Evolutionary conservation across 1,284 basidiomycete genomes (phyloP), one percentile per base, ranked within the genome.

Genomic region (Mrakiaceae sp.): DNA sequence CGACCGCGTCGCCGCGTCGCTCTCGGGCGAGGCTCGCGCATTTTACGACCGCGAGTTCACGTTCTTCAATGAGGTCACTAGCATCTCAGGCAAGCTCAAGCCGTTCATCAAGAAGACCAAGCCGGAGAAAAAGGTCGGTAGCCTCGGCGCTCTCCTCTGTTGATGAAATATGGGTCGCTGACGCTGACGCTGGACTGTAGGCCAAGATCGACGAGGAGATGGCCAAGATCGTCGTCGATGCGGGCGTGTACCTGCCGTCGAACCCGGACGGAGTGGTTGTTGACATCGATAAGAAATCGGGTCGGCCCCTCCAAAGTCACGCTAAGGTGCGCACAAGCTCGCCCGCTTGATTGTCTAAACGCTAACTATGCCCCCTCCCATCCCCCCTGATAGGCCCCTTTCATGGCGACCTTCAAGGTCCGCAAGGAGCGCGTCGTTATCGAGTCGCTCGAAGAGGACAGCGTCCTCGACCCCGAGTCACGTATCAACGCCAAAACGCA

Each of bases 321-420:
- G 96, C 96, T 6, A 99, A 99, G 81, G 90, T 90, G 47, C 16
- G 74, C 27, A 27, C 1, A 27, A 27, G 27, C 27, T 27, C 27
- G 27, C 27, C 27, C 27, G 27, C 27, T 27, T 27, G 27, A 27
- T 27, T 27, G 27, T 2, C 2, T 27, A 27, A 27, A 27, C 27
- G 27, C 27, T 27, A 27, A 27, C 27, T 27, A 27, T 27, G 27
- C 27, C 27, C 27, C 27, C 27, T 27, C 27, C 27, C 27, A 27
- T 27, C 16, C 14, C 12, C 48, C 40, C 5, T 55, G 44, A 3
- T 67, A 94, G 91, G 94, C 96, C 4, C 96, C 96, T 0, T 99
- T 98, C 79, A 98, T 99, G 96, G 96, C 96, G 0, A 98, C 96
- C 0, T 99, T 99, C 82, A 96, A 95, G 80, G 96, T 99, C 27